Conservation (phyloP, 2,329 filamentous ascomycete species). For the Botryotinia globosa region DNA sequence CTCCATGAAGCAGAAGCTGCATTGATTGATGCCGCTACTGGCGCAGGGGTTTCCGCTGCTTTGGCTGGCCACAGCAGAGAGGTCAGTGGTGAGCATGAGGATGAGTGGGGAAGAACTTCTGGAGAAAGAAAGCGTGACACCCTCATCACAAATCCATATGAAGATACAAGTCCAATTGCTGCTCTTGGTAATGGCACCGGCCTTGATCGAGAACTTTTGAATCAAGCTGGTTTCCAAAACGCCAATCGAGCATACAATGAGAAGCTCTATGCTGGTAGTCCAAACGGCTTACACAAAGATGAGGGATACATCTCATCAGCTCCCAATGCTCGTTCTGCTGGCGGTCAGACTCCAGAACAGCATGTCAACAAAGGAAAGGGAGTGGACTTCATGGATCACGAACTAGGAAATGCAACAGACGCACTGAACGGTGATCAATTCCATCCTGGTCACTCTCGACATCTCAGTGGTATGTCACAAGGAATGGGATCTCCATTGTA, state of each 20-base stretch:
- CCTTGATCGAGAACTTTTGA: constrained; percentile 47
- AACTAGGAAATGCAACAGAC: constrained; percentile 50
- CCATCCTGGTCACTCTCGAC: constrained; percentile 58
- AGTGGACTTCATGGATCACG: constrained; percentile 51
- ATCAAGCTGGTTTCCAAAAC: constrained; percentile 38
- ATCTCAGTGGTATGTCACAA: constrained; percentile 86
- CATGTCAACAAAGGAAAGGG: constrained; percentile 41
- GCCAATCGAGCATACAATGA: constrained; percentile 43
- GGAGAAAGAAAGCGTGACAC: constrained; percentile 64
- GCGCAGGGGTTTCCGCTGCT: constrained; percentile 52
- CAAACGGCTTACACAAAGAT: constrained; percentile 63
- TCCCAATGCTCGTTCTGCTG: constrained; percentile 52
- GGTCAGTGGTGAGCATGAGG: constrained; percentile 56
- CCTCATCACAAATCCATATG: constrained; percentile 64
- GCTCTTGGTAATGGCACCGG: constrained; percentile 36
- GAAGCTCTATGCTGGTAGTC: constrained; percentile 46
- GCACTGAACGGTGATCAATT: constrained; percentile 60
- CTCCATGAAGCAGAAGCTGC: constrained; percentile 39
- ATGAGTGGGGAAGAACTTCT: constrained; percentile 62
- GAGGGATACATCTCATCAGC: constrained; percentile 89
- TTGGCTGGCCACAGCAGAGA: constrained; percentile 54
- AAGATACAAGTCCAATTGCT: constrained; percentile 60
- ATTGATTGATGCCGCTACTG: constrained; percentile 49
- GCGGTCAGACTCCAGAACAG: constrained; percentile 47
- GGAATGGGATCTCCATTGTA: constrained; percentile 88